Percentiles rank a stretch among this genome's conserved stretches.
phyloP scores from a whole-genome alignment of 768 basidiomycete genomes.

The Lactarius trivialis region DNA sequence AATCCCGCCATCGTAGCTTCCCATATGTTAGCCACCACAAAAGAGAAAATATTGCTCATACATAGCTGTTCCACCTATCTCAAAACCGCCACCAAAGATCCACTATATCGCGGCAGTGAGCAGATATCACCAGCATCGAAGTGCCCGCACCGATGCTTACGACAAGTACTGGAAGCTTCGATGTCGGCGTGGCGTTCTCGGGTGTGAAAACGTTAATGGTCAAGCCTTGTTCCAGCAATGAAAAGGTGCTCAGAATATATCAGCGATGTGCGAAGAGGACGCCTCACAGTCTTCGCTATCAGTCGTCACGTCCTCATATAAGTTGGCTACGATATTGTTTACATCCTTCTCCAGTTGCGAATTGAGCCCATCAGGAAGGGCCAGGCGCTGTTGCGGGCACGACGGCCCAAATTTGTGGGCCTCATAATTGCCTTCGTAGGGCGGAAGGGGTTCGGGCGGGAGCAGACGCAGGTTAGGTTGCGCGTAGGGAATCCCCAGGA shows the following conservation, averaged over 20 bases:
- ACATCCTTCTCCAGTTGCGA: constrained; percentile 1
- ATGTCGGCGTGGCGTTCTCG: background rate
- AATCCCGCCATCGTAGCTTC: constrained; percentile 13
- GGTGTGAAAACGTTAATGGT: constrained; percentile 21
- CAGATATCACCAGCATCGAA: background rate
- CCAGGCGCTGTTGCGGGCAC: constrained; percentile 26
- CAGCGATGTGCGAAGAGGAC: background rate
- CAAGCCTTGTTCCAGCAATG: constrained; percentile 9
- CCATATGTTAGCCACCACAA: background rate
- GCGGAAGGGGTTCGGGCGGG: constrained; percentile 16
- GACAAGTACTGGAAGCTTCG: constrained; percentile 20
- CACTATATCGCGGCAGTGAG: constrained; percentile 5
- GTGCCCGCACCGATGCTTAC: background rate
- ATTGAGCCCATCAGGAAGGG: constrained; percentile 2
- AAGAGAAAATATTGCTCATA: background rate
- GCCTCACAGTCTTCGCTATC: constrained; percentile 21
- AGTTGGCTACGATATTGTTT: background rate
- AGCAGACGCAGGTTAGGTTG: constrained; percentile 24
- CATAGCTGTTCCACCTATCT: constrained; percentile 20
- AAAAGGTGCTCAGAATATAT: background rate
- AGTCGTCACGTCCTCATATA: constrained; percentile 16
- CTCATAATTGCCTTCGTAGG: constrained; percentile 22
- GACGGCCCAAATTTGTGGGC: constrained; percentile 24
- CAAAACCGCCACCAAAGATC: constrained; percentile 22
- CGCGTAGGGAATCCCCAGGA: constrained; percentile 29